Percentiles rank a stretch among this genome's conserved stretches.
Evolutionary conservation across 139 green algal species (phyloP).

Genomic region (Nannochloris sp.): DNA sequence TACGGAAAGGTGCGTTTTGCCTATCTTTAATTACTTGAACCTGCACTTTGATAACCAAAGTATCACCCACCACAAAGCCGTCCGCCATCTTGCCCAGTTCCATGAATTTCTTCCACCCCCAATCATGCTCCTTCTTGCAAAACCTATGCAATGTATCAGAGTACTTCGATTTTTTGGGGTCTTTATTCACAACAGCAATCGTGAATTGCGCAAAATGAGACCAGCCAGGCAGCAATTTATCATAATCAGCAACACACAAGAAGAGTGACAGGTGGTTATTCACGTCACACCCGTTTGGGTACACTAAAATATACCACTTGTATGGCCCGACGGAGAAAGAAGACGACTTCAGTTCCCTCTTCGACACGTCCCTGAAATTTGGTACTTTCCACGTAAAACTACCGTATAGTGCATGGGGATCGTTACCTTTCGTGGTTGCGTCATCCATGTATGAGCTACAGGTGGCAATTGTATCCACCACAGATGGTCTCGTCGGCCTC

Average conservation of each 20-base stretch:
- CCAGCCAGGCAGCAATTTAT: slow-evolving; percentile 98
- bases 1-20: slow-evolving; percentile 72
- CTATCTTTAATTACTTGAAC: slow-evolving; percentile 85
- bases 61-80: slow-evolving; percentile 86
- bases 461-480: slow-evolving; percentile 50
- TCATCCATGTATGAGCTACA: slow-evolving; percentile 56
- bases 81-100: slow-evolving; percentile 79
- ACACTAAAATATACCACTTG: slow-evolving; percentile 98
- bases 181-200: slow-evolving; percentile 97
- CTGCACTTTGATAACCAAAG: slow-evolving; percentile 94
- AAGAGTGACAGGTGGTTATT: slow-evolving; percentile 97
- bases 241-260: slow-evolving; percentile 97
- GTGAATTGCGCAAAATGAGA: slow-evolving; percentile 98
- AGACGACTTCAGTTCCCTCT: slow-evolving; percentile 85
- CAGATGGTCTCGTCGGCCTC: slow-evolving; percentile 41
- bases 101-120: slow-evolving; percentile 99
- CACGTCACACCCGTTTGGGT: slow-evolving; percentile 95
- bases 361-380: slow-evolving; percentile 87
- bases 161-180: slow-evolving; percentile 98
- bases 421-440: slow-evolving; percentile 43
- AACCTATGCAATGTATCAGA: slow-evolving; percentile 97
- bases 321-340: slow-evolving; percentile 89
- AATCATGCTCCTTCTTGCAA: slow-evolving; percentile 99
- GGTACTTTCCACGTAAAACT: slow-evolving; percentile 98
- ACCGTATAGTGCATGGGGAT: slow-evolving; percentile 63